Base-by-base conservation (phyloP, 345 rosid species). In the Camelina hispida region DNA sequence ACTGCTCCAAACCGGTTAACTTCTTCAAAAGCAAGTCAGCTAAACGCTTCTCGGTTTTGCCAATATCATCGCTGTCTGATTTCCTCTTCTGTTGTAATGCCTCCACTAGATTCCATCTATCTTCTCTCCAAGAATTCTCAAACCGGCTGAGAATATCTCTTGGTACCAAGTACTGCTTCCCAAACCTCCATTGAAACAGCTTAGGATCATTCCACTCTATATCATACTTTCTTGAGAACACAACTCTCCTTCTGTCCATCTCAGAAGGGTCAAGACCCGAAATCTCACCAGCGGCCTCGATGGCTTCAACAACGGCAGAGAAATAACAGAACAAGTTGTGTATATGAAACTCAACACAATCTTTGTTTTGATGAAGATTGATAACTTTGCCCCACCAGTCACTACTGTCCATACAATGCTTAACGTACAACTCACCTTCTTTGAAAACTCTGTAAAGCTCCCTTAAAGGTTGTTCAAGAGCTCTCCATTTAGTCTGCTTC, bases 381-480 rank as follows among this genome's bases (percentile, higher is more conserved):
- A 95, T 74, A 0, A 76, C 96, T 82, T 88, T 95, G 1, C 79
- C 86, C 92, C 93, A 90, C 97, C 97, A 95, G 52, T 90, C 91
- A 54, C 79, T 90, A 28, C 34, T 65, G 66, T 90, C 93, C 83
- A 87, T 78, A n/a, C 97, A 90, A 37, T 86, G 84, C 75, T 75
- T 74, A 51, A 94, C 84, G 34, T 90, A 94, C 1, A 83, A 32
- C 58, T 95, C 99, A 37, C 95, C 99, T 84, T 90, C 99, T 78
- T 83, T 89, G 22, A 95, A 89, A 0, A 92, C 88, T 78, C 89
- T 82, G 25, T 83, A 62, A 16, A 95, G 85, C 83, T 90, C 97
- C 38, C 82, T 84, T 38, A 95, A 72, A 4, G 97, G 97, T 71
- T 80, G 87, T 44, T 90, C 96, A 25, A 91, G 91, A 13, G 93